These are phyloP conservation scores for Pseudogymnoascus sp. DNA, from an alignment of 2,329 filamentous ascomycete species.

Conservation along the genomic window DNA sequence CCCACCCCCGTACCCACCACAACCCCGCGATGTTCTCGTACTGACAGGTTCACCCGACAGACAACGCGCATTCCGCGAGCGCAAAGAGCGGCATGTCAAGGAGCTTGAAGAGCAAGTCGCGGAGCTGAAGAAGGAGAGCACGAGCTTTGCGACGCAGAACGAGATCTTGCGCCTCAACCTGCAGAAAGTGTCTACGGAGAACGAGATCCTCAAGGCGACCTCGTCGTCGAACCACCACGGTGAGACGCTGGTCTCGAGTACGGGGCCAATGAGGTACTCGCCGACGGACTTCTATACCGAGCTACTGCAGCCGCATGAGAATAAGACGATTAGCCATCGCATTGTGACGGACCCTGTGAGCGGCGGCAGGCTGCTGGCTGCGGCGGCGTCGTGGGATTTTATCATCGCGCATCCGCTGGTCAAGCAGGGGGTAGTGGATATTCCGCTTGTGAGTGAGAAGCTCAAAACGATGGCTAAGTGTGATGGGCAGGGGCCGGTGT, in stretches of 20 bases:
- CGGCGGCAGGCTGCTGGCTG: constrained; percentile 64
- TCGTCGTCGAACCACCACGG: constrained; percentile 42
- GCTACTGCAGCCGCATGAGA: constrained; percentile 52
- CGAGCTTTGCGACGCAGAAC: constrained; percentile 71
- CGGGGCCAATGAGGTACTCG: constrained; percentile 63
- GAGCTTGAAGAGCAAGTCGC: constrained; percentile 84
- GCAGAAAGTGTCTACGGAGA: constrained; percentile 79
- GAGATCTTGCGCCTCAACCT: constrained; percentile 78
- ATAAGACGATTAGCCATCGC: constrained; percentile 61
- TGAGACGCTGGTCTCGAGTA: constrained; percentile 38
- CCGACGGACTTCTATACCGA: constrained; percentile 66
- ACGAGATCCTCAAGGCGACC: constrained; percentile 84
- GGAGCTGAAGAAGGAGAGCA: constrained; percentile 65
- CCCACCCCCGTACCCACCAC: not conserved
- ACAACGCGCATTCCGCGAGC: constrained; percentile 91
- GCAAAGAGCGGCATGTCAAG: constrained; percentile 90
- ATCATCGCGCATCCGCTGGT: constrained; percentile 77
- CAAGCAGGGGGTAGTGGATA: constrained; percentile 69
- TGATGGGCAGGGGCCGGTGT: constrained; percentile 82
- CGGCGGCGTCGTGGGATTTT: constrained; percentile 79
- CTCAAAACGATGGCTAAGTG: constrained; percentile 70
- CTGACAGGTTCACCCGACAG: constrained; percentile 39
- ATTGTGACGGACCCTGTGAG: constrained; percentile 55
- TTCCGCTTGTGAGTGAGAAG: constrained; percentile 71
- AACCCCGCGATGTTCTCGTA: not conserved